A percentile compares a stretch with the other conserved stretches of the same genome.
Evolutionary conservation across 2,329 filamentous ascomycete species (phyloP).

Genomic region (Emmonsiellopsis sp.): DNA sequence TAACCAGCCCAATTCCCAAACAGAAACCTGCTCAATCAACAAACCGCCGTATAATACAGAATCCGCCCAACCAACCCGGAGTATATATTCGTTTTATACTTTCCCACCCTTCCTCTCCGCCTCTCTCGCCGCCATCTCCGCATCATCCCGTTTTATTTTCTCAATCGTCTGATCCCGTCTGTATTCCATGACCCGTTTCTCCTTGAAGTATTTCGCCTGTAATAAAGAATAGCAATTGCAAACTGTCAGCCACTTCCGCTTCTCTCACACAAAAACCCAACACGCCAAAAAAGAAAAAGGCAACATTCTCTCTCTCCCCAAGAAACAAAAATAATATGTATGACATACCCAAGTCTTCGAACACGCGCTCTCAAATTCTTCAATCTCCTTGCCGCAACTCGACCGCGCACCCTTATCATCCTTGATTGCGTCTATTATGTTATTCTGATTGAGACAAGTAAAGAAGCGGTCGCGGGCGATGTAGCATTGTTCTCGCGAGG

Average conservation of each 20-base stretch:
- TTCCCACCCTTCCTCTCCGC: slow-evolving; percentile 17
- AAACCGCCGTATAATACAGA: no score
- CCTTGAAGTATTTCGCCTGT: slow-evolving; percentile 95
- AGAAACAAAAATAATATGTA: neutral
- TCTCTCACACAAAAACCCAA: neutral
- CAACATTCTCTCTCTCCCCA: neutral
- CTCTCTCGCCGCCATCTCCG: slow-evolving; percentile 47
- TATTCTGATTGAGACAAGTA: slow-evolving; percentile 70
- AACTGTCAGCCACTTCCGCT: neutral
- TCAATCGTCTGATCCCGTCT: slow-evolving; percentile 74
- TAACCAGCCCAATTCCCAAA: no score
- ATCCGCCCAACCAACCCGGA: slow-evolving; percentile 4
- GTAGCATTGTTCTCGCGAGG: slow-evolving; percentile 78
- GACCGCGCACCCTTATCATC: slow-evolving; percentile 48
- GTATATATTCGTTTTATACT: neutral
- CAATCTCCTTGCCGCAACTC: slow-evolving; percentile 52
- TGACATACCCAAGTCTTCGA: slow-evolving; percentile 74
- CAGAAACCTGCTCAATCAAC: no score
- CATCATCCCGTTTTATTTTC: slow-evolving; percentile 64
- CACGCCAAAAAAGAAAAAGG: neutral
- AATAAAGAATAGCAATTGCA: slow-evolving; percentile 5
- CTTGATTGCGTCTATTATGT: slow-evolving; percentile 67
- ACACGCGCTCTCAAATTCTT: slow-evolving; percentile 73
- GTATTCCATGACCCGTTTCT: slow-evolving; percentile 84
- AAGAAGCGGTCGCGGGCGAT: slow-evolving; percentile 83